Conservation (phyloP, 805 yeast species). For the Lipomyces sp. region DNA sequence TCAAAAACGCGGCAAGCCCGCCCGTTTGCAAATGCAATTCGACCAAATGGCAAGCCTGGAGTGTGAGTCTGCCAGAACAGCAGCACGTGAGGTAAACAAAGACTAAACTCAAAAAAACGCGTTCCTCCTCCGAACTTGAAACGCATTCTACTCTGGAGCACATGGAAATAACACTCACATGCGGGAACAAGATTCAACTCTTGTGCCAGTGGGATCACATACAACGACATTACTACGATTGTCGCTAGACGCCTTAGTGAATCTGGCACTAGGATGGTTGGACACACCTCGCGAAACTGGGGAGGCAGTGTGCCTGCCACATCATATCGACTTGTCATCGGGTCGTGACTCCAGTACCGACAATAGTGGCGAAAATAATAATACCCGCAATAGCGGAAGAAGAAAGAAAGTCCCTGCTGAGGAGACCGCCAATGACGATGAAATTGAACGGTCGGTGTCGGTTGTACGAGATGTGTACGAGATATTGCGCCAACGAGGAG, state of each 20-base stretch:
- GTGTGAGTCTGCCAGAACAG: too few relatives aligned
- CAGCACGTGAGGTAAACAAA: too few relatives aligned
- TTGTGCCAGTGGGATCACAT: conserved; percentile 10
- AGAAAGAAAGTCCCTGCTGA: too few relatives aligned
- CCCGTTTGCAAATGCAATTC: too few relatives aligned
- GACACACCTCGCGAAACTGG: too few relatives aligned
- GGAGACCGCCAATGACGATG: background rate
- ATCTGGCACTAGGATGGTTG: conserved; percentile 16
- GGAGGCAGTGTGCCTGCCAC: conserved; percentile 10
- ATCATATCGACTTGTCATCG: background rate
- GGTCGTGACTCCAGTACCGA: background rate
- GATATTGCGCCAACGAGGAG: background rate
- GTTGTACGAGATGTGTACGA: conserved; percentile 9
- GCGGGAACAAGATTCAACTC: conserved; percentile 8
- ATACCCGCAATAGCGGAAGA: too few relatives aligned
- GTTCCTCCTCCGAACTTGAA: too few relatives aligned
- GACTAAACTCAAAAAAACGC: too few relatives aligned
- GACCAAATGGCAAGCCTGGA: too few relatives aligned
- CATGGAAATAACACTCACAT: too few relatives aligned
- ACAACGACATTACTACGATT: conserved; percentile 4
- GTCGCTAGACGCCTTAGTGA: conserved; percentile 5
- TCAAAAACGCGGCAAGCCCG: too few relatives aligned
- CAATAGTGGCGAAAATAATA: conserved; percentile 35
- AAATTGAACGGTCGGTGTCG: background rate
- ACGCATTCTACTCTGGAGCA: too few relatives aligned